Percentiles rank a stretch among this genome's conserved stretches.
phyloP scores from a whole-genome alignment of 2,329 filamentous ascomycete species.

The Grosmannia clavigera region DNA sequence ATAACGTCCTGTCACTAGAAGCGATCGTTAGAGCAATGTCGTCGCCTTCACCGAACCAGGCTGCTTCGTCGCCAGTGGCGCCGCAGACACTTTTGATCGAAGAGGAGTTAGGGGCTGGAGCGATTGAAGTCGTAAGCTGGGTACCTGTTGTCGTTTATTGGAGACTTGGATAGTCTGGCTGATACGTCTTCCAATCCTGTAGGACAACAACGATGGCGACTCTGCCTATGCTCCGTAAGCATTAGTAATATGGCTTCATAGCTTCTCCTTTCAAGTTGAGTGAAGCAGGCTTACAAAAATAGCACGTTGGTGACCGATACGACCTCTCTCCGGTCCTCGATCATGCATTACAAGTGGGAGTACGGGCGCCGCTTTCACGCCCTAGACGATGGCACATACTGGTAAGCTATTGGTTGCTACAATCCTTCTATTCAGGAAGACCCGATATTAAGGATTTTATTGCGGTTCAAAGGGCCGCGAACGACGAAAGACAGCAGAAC shows the following conservation, averaged over 20 bases:
- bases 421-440: too few relatives aligned
- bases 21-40: too few relatives aligned
- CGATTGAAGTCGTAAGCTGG: not conserved
- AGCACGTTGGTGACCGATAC: not conserved
- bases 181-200: too few relatives aligned
- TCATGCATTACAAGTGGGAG: constrained; percentile 7
- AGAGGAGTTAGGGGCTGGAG: not conserved
- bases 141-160: not conserved
- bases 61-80: not conserved
- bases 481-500: constrained; percentile 34
- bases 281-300: not conserved
- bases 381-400: constrained; percentile 1
- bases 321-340: constrained; percentile 3
- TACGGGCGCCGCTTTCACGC: constrained; percentile 5
- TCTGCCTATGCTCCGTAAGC: not conserved
- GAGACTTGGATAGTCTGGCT: too few relatives aligned
- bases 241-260: not conserved
- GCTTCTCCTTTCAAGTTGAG: not conserved
- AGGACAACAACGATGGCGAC: not conserved
- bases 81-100: not conserved
- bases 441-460: constrained; percentile 21
- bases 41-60: not conserved
- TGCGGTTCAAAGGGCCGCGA: constrained; percentile 18
- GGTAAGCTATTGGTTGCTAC: not conserved
- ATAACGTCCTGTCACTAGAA: too few relatives aligned